phyloP scores from a whole-genome alignment of 106 monocot species.

The Platanthera guangdongensis region DNA sequence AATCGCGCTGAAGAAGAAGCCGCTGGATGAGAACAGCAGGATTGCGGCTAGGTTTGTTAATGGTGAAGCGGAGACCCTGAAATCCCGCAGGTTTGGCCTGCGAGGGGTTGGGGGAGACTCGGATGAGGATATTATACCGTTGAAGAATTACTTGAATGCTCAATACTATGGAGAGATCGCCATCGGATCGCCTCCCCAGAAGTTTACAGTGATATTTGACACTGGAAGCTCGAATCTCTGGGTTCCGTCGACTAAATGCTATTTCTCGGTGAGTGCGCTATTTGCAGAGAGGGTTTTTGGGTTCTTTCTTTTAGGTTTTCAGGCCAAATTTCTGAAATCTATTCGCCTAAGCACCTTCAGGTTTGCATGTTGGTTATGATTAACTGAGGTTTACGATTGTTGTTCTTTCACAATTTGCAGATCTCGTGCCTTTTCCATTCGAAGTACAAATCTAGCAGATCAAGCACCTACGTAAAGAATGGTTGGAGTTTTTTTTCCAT shows the following conservation, averaged over 20 bases:
- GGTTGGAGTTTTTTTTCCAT: constrained; percentile 10
- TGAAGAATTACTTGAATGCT: constrained; percentile 97
- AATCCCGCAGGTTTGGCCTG: constrained; percentile 15
- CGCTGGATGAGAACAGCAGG: constrained; percentile 49
- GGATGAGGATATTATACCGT: constrained; percentile 47
- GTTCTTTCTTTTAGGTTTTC: neutral
- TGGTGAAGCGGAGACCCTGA: constrained; percentile 17
- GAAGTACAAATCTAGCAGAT: constrained; percentile 13
- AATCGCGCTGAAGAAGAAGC: constrained; percentile 65
- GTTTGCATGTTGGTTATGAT: neutral
- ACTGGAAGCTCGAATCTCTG: constrained; percentile 96
- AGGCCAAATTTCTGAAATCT: neutral
- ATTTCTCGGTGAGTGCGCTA: constrained; percentile 63
- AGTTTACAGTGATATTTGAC: constrained; percentile 93
- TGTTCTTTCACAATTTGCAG: constrained; percentile 5
- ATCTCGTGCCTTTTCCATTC: constrained; percentile 17
- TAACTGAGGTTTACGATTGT: neutral
- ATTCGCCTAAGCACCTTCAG: too few species aligned
- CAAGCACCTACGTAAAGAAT: constrained; percentile 20
- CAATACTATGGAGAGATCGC: constrained; percentile 98
- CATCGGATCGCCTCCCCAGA: constrained; percentile 75
- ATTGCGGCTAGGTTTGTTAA: constrained; percentile 18
- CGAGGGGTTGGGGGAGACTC: constrained; percentile 19
- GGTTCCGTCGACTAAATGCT: constrained; percentile 93
- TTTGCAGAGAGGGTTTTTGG: neutral